These are phyloP conservation scores for Candida piceae DNA, from an alignment of 805 yeast species.

Conservation along the genomic window DNA sequence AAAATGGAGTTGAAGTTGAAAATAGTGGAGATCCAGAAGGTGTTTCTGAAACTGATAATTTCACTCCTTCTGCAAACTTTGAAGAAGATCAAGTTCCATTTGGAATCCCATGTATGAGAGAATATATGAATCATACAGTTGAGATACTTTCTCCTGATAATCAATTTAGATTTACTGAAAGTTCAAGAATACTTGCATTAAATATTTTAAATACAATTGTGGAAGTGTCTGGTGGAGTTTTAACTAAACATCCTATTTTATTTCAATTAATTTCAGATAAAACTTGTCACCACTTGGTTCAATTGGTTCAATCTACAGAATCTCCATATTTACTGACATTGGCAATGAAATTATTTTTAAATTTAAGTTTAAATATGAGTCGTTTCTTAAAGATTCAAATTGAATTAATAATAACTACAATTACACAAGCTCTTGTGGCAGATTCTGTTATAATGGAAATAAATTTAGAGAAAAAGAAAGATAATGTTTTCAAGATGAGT, in stretches of 20 bases:
- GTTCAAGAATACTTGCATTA: slow-evolving; percentile 79
- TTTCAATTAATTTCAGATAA: slow-evolving; percentile 69
- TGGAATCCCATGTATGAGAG: slow-evolving; percentile 72
- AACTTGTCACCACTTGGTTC: slow-evolving; percentile 80
- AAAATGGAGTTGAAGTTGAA: not conserved
- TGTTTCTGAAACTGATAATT: not conserved
- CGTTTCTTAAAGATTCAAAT: slow-evolving; percentile 69
- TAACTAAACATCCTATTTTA: slow-evolving; percentile 59
- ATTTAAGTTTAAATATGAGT: slow-evolving; percentile 65
- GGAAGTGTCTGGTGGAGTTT: slow-evolving; percentile 69
- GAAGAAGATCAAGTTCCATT: slow-evolving; percentile 43
- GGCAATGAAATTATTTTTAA: slow-evolving; percentile 69
- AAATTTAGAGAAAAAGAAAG: slow-evolving; percentile 24
- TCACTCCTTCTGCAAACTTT: not conserved
- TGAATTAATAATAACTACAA: slow-evolving; percentile 62
- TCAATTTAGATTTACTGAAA: slow-evolving; percentile 79
- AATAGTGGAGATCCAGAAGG: not conserved
- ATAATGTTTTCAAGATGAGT: slow-evolving; percentile 27
- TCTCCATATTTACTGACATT: slow-evolving; percentile 69
- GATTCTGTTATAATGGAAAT: slow-evolving; percentile 21
- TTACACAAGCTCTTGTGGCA: slow-evolving; percentile 42
- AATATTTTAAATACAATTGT: slow-evolving; percentile 70
- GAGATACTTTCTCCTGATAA: slow-evolving; percentile 80
- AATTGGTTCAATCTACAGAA: slow-evolving; percentile 68
- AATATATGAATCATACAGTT: slow-evolving; percentile 67